Base-by-base conservation (phyloP, 306 rosid genomes). In the Prunus kanzakura region DNA sequence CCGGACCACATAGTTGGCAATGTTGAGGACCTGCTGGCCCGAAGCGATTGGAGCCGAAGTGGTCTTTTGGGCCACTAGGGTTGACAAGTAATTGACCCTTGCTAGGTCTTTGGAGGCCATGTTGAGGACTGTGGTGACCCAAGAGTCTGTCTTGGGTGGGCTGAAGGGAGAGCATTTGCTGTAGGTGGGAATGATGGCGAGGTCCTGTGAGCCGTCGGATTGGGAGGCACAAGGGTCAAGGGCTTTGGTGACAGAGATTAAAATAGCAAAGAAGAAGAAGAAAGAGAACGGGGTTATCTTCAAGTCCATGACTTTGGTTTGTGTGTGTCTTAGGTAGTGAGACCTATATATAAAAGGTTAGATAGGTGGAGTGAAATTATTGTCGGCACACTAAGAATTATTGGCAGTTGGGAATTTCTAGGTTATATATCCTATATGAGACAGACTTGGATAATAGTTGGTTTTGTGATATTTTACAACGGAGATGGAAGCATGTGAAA, bases 131-230 rank as follows among this genome's bases (percentile, higher is more conserved):
- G 86, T 86, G 80, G 68, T 86, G 79, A 80, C 80, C 90, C 84
- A 87, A 2, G 98, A 78, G 18, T 86, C 88, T 6, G 87, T 0
- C 57, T 90, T 87, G 23, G 94, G 90, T 51, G 87, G 82, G 72
- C 75, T 79, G 85, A 91, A 86, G 16, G 98, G 98, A 10, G 92
- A 94, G 87, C 98, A 91, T 89, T 89, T 94, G 72, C 98, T 82
- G 47, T 86, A 91, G 66, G 91, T 76, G 69, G 98, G 98, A 41
- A 94, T 85, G 20, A 94, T 89, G 8, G 88, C 84, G 64, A 94
- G 87, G 61, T 79, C 88, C 5, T 51, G 8, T 8, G 86, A 72
- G 82, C 82, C 75, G 23, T 89, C 87, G 0, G 82, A 79, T 49
- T 80, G 76, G 4, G 91, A 69, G 38, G 85, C 79, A 75, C 97